Base-by-base conservation (phyloP, 1,139 yeast genomes). In the Pichia sp. region DNA sequence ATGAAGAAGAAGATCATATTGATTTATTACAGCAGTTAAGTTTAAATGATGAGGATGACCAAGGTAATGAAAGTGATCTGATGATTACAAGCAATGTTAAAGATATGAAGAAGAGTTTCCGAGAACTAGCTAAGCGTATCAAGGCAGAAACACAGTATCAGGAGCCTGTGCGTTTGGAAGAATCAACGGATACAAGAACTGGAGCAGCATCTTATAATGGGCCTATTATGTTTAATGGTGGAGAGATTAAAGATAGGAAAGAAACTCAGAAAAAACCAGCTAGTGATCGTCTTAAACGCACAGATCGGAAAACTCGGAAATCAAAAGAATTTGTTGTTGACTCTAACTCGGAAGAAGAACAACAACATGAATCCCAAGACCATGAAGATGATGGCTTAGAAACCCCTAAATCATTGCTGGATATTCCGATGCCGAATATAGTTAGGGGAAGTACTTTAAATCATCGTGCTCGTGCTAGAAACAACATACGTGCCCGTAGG, bases 1-100 rank as follows among this genome's bases (percentile, higher is more conserved):
- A 68, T 23, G 87, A 90, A 48, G 69, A 89, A 48, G 72, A 70
- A 25, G 71, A 71, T 37, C 94, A 87, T 54, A 71, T 85, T 24
- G 69, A 75, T 35, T 65, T 77, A 48, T 66, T 90, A 44, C 62
- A 80, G 48, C 65, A 71, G 23, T 58, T 76, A 16, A 70, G 68
- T 6, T 38, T 56, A 7, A 50, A 50, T 3, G 52, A 46, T 1
- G 51, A 50, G 4, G 52, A 47, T 1, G 53, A 45, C n/a, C 37
- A 24, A 22, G 65, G 60, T 7, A 60, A 65, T 11, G 41, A 24
- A n/a, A n/a, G n/a, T 22, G 26, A 25, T 3, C 9, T 41, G 63
- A 37, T 35, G 37, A 42, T 31, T 23, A 37, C 42, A 6, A 39
- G 41, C 24, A 43, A 49, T 7, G 47, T 57, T 7, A 40, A 38